Conservation (phyloP, 2,329 filamentous ascomycete genomes). For the Diaporthe helianthi region DNA sequence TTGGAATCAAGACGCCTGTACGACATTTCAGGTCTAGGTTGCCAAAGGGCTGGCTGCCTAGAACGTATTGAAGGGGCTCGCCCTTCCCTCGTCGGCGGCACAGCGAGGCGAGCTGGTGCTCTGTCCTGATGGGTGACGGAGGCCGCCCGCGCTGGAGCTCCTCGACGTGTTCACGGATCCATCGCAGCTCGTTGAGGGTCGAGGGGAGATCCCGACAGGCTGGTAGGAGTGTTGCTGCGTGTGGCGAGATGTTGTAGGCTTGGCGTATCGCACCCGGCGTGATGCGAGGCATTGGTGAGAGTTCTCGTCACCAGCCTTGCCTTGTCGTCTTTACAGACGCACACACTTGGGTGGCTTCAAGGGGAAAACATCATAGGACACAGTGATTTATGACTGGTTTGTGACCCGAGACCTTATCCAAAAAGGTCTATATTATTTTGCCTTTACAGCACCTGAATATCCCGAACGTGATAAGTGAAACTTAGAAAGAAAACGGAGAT, state of each 20-base stretch:
- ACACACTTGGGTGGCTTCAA: neutral
- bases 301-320: neutral
- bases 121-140: neutral
- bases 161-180: conserved; percentile 69
- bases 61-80: conserved; percentile 85
- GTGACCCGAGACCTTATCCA: too few relatives aligned
- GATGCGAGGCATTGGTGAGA: conserved; percentile 65
- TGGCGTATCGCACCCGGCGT: conserved; percentile 62
- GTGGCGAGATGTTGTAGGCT: conserved; percentile 60
- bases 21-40: conserved; percentile 78
- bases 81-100: conserved; percentile 63
- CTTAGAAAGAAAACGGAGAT: too few relatives aligned
- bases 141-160: neutral
- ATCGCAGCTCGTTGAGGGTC: conserved; percentile 73
- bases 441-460: too few relatives aligned
- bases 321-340: neutral
- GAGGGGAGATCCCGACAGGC: conserved; percentile 69
- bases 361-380: neutral
- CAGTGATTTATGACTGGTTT: neutral
- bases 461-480: too few relatives aligned
- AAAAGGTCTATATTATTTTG: neutral
- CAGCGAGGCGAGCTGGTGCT: conserved; percentile 45
- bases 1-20: conserved; percentile 83
- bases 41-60: conserved; percentile 90
- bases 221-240: conserved; percentile 67